These are phyloP conservation scores for Bolboschoenus planiculmis DNA, from an alignment of 176 grass and related monocot genomes.

Conservation along the genomic window DNA sequence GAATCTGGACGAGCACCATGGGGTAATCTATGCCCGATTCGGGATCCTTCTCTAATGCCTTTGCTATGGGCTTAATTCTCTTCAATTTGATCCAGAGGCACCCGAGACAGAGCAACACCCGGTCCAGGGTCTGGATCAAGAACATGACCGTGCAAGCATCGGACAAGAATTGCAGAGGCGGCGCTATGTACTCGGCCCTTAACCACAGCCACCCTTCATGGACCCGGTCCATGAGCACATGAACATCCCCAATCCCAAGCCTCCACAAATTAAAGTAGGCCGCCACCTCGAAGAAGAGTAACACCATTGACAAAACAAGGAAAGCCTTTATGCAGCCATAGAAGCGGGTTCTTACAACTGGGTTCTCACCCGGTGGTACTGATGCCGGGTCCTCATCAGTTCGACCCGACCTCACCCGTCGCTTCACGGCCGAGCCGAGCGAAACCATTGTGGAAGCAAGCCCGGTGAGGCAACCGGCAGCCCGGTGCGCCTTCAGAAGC, in stretches of 20 bases:
- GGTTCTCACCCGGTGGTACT: constrained; percentile 47
- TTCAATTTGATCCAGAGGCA: constrained; percentile 87
- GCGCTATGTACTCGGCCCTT: constrained; percentile 71
- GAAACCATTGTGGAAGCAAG: constrained; percentile 56
- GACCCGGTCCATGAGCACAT: constrained; percentile 45
- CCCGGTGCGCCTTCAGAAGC: constrained; percentile 90
- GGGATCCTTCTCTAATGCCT: constrained; percentile 41
- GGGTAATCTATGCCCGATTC: constrained; percentile 52
- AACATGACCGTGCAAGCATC: constrained; percentile 87
- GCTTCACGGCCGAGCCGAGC: constrained; percentile 49
- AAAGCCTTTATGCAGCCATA: constrained; percentile 75
- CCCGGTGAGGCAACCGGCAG: constrained; percentile 71
- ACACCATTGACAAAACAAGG: constrained; percentile 62
- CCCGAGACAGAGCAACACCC: constrained; percentile 80
- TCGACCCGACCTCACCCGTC: constrained; percentile 55
- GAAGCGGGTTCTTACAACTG: constrained; percentile 60
- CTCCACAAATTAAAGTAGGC: constrained; percentile 65
- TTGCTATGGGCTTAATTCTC: constrained; percentile 68
- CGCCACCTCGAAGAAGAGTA: constrained; percentile 63
- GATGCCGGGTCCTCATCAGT: constrained; percentile 56
- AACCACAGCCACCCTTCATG: constrained; percentile 71
- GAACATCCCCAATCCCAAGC: constrained; percentile 29
- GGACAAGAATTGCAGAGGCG: constrained; percentile 78
- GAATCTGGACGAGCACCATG: constrained; percentile 96
- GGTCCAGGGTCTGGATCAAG: constrained; percentile 89